Conservation (phyloP, 108 stramenopile species). For the Skeletonema tropicum region DNA sequence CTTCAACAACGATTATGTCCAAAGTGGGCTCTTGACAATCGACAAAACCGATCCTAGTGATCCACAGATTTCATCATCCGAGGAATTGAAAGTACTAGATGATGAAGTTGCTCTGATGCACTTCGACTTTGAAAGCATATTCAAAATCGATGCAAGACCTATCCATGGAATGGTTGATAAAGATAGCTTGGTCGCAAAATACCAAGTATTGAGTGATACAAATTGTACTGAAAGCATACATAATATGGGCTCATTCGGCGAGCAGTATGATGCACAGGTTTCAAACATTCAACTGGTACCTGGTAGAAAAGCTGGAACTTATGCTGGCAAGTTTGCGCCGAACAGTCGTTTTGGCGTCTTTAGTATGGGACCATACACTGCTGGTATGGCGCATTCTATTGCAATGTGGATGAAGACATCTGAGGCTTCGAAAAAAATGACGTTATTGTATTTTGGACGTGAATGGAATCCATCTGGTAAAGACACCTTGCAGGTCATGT, state of each 20-base stretch:
- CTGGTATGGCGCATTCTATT: constrained; percentile 5
- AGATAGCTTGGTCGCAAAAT: not conserved
- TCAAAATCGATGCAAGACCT: not conserved
- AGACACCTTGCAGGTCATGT: not conserved
- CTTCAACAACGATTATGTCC: not conserved
- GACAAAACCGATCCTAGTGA: not conserved
- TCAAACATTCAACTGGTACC: not conserved
- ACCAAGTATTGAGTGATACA: not conserved
- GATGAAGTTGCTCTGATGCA: constrained; percentile 1
- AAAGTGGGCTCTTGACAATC: constrained; percentile 4
- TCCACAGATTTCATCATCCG: not conserved
- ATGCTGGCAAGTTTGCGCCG: not conserved
- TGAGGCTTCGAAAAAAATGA: not conserved
- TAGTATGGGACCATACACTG: constrained; percentile 5
- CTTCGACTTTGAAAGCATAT: constrained; percentile 3
- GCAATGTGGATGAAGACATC: constrained; percentile 8
- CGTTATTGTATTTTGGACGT: not conserved
- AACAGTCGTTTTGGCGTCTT: constrained; percentile 8
- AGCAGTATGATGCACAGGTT: constrained; percentile 10
- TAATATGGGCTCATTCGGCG: not conserved
- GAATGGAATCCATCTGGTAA: not conserved
- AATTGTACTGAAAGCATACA: constrained; percentile 1
- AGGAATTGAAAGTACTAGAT: constrained; percentile 1
- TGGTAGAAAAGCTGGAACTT: not conserved
- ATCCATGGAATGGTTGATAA: not conserved